phyloP scores from a whole-genome alignment of 192 early-diverging fungal species.

The Coemansia sp. region DNA sequence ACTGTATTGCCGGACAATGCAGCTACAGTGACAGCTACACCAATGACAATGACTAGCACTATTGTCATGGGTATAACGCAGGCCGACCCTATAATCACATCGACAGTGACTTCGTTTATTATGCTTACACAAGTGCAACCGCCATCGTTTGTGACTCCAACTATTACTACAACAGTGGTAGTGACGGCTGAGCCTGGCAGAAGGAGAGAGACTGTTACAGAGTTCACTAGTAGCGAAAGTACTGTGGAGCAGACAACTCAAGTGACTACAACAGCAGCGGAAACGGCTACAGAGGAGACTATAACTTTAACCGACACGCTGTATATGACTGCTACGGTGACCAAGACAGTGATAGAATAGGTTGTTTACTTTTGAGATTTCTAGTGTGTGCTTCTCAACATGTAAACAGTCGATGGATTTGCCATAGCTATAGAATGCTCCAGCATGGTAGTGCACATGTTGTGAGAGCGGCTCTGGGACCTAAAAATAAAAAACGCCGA shows the following conservation, averaged over 20 bases:
- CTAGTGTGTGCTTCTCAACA: background rate
- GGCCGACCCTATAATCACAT: background rate
- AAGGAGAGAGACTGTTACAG: background rate
- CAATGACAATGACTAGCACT: background rate
- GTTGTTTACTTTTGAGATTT: background rate
- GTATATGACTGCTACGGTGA: conserved; percentile 1
- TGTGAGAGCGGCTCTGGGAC: too few species aligned
- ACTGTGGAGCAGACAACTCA: background rate
- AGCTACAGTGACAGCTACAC: background rate
- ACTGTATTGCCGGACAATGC: background rate
- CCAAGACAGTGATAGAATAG: background rate
- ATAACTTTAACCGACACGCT: conserved; percentile 1
- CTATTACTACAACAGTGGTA: background rate
- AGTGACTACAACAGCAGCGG: background rate
- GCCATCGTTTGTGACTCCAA: background rate
- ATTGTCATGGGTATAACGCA: background rate
- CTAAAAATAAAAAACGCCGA: background rate
- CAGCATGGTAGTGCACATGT: background rate
- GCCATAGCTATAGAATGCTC: background rate
- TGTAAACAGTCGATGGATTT: background rate
- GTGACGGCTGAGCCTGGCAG: conserved; percentile 2
- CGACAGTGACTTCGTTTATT: background rate
- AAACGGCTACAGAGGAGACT: background rate
- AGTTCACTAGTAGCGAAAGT: background rate
- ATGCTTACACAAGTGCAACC: background rate